Evolutionary conservation across 2,329 filamentous ascomycete species (phyloP).

Genomic region (Hypomyces rosellus): DNA sequence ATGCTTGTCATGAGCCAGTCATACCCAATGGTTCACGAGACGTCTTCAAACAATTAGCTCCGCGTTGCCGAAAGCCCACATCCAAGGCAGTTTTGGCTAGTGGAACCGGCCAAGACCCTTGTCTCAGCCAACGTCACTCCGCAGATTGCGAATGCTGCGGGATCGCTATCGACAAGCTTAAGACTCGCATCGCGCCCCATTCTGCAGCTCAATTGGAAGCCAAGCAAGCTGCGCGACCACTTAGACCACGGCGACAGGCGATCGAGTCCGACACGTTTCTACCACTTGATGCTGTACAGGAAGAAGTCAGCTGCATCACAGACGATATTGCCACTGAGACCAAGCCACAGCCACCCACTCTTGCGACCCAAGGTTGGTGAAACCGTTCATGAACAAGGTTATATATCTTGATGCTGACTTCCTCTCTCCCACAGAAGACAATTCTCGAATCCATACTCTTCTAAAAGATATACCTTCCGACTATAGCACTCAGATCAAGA

Average conservation of each 20-base stretch:
- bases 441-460: slow-evolving; percentile 1
- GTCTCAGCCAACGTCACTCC: slow-evolving; percentile 9
- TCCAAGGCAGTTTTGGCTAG: slow-evolving; percentile 7
- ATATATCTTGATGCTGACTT: neutral
- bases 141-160: slow-evolving; percentile 6
- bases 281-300: slow-evolving; percentile 26
- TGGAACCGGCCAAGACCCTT: slow-evolving; percentile 15
- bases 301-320: slow-evolving; percentile 18
- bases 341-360: neutral
- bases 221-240: slow-evolving; percentile 14
- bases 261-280: slow-evolving; percentile 28
- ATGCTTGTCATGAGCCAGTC: neutral
- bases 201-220: slow-evolving; percentile 12
- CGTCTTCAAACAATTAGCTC: slow-evolving; percentile 23
- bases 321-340: slow-evolving; percentile 4
- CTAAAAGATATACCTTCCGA: slow-evolving; percentile 19
- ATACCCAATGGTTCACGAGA: slow-evolving; percentile 11
- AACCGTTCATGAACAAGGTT: neutral
- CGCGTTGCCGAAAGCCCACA: slow-evolving; percentile 17
- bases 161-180: slow-evolving; percentile 4
- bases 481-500: slow-evolving; percentile 29
- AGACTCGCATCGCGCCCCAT: slow-evolving; percentile 9
- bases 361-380: slow-evolving; percentile 8
- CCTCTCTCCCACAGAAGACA: slow-evolving; percentile 3
- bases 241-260: slow-evolving; percentile 23